phyloP scores from a whole-genome alignment of 306 rosid genomes.

The Cicer judaicum region DNA sequence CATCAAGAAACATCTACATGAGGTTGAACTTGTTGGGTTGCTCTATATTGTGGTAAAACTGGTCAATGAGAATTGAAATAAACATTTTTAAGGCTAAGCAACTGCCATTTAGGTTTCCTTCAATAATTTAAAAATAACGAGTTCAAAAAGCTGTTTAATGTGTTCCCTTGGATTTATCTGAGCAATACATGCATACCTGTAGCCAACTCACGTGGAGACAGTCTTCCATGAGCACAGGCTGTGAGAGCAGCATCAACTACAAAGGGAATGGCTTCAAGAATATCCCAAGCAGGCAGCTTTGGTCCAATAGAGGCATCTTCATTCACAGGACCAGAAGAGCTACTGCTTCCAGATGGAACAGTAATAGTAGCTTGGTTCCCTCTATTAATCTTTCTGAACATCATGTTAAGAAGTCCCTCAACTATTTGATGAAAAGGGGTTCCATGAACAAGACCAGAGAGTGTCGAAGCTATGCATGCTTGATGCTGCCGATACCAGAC shows the following conservation, averaged over 20 bases:
- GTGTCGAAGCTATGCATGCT: slow-evolving; percentile 96
- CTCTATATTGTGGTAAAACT: slow-evolving; percentile 34
- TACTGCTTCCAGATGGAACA: slow-evolving; percentile 82
- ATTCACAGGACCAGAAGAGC: slow-evolving; percentile 86
- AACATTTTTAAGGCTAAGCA: slow-evolving; percentile 29
- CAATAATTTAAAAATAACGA: slow-evolving; percentile 7
- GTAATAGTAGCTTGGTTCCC: slow-evolving; percentile 73
- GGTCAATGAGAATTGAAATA: background rate
- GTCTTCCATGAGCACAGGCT: slow-evolving; percentile 94
- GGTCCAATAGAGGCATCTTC: slow-evolving; percentile 75
- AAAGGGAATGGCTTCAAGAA: slow-evolving; percentile 90
- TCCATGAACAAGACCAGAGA: slow-evolving; percentile 94
- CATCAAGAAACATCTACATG: slow-evolving; percentile 36
- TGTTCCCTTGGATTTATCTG: slow-evolving; percentile 20
- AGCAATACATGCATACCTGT: slow-evolving; percentile 62
- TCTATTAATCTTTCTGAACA: slow-evolving; percentile 72
- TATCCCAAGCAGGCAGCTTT: slow-evolving; percentile 97
- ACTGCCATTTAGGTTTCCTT: slow-evolving; percentile 32
- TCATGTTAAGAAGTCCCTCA: slow-evolving; percentile 93
- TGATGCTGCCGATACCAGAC: slow-evolving; percentile 95
- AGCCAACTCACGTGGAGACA: slow-evolving; percentile 97
- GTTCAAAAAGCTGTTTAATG: slow-evolving; percentile 26
- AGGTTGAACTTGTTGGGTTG: slow-evolving; percentile 29
- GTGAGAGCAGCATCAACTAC: slow-evolving; percentile 98
- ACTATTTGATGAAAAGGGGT: slow-evolving; percentile 94